phyloP scores from a whole-genome alignment of 768 basidiomycete genomes.

The Atractiella rhizophila region DNA sequence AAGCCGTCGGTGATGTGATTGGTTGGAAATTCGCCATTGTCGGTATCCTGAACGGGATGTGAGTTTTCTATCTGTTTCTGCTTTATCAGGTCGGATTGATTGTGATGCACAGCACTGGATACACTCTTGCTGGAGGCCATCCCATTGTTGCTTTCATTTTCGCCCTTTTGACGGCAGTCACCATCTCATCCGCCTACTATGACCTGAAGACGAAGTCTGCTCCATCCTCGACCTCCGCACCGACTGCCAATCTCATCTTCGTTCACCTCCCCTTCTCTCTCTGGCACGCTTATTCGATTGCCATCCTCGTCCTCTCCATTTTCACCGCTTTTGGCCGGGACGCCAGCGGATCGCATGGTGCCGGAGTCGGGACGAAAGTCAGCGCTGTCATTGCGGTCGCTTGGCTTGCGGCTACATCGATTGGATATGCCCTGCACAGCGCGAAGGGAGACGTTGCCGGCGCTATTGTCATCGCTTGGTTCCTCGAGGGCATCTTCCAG shows the following conservation, averaged over 20 bases:
- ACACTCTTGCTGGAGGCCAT: slow-evolving; percentile 4
- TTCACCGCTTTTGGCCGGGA: slow-evolving; percentile 78
- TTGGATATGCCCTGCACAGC: slow-evolving; percentile 79
- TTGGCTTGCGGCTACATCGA: slow-evolving; percentile 8
- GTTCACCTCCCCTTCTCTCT: slow-evolving; percentile 71
- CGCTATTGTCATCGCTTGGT: slow-evolving; percentile 70
- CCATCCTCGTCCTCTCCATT: slow-evolving; percentile 51
- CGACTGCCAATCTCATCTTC: no score
- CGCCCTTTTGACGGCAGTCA: slow-evolving; percentile 58
- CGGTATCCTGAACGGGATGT: slow-evolving; percentile 47
- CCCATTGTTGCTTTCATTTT: slow-evolving; percentile 50
- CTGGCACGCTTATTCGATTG: slow-evolving; percentile 27
- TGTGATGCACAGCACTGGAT: no score
- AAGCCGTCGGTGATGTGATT: slow-evolving; percentile 57
- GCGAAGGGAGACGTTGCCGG: slow-evolving; percentile 79
- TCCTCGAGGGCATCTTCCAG: slow-evolving; percentile 70
- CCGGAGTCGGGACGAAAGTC: slow-evolving; percentile 77
- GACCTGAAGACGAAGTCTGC: slow-evolving; percentile 65
- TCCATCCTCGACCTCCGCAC: no score
- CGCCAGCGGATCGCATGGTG: slow-evolving; percentile 32
- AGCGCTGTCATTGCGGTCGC: slow-evolving; percentile 39
- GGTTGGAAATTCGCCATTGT: slow-evolving; percentile 79
- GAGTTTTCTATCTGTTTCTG: slow-evolving; percentile 9
- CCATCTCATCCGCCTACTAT: slow-evolving; percentile 36
- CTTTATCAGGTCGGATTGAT: neutral